Evolutionary conservation across 2,329 filamentous ascomycete genomes (phyloP).

Genomic region (Monilinia fructicola): DNA sequence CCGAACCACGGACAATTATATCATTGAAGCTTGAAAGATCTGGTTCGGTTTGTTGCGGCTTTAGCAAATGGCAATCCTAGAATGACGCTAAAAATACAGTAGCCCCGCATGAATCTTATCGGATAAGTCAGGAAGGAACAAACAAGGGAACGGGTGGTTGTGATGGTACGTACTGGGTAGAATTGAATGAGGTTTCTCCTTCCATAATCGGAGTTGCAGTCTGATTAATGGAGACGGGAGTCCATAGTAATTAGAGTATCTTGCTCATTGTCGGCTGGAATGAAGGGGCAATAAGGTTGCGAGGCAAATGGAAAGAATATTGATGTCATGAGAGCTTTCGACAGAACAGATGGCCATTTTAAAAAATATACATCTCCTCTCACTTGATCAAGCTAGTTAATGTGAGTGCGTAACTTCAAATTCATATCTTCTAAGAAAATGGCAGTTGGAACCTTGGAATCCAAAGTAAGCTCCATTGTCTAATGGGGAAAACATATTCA

Average conservation of each 20-base stretch:
- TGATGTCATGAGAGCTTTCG: neutral
- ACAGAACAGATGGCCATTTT: no score
- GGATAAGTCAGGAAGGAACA: conserved; percentile 16
- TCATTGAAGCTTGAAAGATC: conserved; percentile 2
- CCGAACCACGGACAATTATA: conserved; percentile 9
- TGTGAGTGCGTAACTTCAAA: no score
- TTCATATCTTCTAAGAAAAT: no score
- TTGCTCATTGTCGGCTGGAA: neutral
- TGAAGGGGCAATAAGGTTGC: neutral
- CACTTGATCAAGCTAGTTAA: no score
- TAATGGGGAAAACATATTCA: no score
- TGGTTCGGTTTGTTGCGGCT: conserved; percentile 7
- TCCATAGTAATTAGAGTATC: neutral
- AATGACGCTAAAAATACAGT: neutral
- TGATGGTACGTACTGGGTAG: no score
- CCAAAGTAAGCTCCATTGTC: neutral
- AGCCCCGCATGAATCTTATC: neutral
- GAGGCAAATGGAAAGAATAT: neutral
- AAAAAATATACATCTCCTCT: no score
- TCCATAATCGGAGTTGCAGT: neutral
- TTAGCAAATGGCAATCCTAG: neutral
- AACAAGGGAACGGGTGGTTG: no score
- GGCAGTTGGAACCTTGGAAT: no score
- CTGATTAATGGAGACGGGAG: neutral
- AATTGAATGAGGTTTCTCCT: neutral